Base-by-base conservation (phyloP, 179 eudicot genomes). In the Silene noctiflora region DNA sequence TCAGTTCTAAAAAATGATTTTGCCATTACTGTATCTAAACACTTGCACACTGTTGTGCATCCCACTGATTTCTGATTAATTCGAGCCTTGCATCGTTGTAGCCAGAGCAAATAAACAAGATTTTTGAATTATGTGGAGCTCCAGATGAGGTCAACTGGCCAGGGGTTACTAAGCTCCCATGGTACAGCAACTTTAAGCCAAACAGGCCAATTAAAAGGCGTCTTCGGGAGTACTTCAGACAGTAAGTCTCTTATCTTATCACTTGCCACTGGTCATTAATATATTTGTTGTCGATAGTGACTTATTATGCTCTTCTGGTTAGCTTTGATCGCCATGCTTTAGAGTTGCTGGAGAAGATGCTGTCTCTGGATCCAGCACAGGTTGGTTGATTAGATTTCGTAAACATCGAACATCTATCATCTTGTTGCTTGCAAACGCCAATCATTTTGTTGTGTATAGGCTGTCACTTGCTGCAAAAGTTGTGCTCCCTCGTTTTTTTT, bases 101-200 rank as follows among this genome's bases (percentile, higher is more conserved):
- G 99, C 91, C 98, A 9, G 99, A 93, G 83, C 99, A 93, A 84
- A 84, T 95, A 78, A 91, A 81, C 75, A 91, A 89, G 85, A 95
- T 95, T 69, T 93, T 93, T 76, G 98, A 95, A 75, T 82, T 89
- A 65, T 95, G 97, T 82, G 99, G 99, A 75, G 86, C 89, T 66
- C 98, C 98, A 81, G 99, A 93, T 78, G 99, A 95, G 83, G 44
- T 72, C 71, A 88, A 75, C 56, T 95, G 99, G 99, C 99, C 98
- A 20, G 99, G 98, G 71, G 98, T 95, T 71, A 85, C 97, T 31
- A 95, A 89, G 80, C 88, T 91, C 72, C 97, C 93, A 4, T 90
- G 92, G 94, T 95, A 89, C 78, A 87, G 76, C 84, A 95, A 89
- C 75, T 91, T 87, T 80, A 95, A 89, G 86, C 99, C 97, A 55